phyloP scores from a whole-genome alignment of 306 rosid genomes.

The Inga oerstediana region DNA sequence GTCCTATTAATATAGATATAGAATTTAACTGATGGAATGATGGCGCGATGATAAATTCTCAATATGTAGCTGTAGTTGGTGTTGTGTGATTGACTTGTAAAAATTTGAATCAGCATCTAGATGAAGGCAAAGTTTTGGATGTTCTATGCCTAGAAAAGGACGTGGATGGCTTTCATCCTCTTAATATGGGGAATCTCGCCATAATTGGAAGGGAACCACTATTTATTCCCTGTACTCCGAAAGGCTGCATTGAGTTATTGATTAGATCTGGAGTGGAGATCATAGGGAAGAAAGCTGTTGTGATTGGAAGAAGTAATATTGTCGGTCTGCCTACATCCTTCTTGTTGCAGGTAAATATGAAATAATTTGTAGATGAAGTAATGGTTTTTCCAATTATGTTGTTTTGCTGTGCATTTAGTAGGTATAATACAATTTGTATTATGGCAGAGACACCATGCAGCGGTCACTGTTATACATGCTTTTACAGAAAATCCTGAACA shows the following conservation, averaged over 20 bases:
- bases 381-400: slow-evolving; percentile 2
- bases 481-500: slow-evolving; percentile 73
- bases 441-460: slow-evolving; percentile 89
- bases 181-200: slow-evolving; percentile 86
- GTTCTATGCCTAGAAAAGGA: slow-evolving; percentile 72
- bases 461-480: slow-evolving; percentile 78
- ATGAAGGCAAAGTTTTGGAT: slow-evolving; percentile 65
- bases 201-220: slow-evolving; percentile 84
- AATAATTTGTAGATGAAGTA: neutral
- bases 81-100: slow-evolving; percentile 50
- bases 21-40: neutral
- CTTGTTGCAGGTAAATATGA: slow-evolving; percentile 72
- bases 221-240: slow-evolving; percentile 91
- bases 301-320: slow-evolving; percentile 90
- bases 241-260: slow-evolving; percentile 87
- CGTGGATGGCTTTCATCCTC: slow-evolving; percentile 92
- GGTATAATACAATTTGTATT: slow-evolving; percentile 10
- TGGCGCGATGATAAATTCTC: slow-evolving; percentile 16
- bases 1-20: neutral
- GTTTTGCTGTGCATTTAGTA: slow-evolving; percentile 7
- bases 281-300: slow-evolving; percentile 79
- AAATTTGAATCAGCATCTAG: slow-evolving; percentile 79
- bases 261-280: slow-evolving; percentile 81
- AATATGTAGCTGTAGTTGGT: slow-evolving; percentile 40
- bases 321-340: slow-evolving; percentile 87